phyloP scores from a whole-genome alignment of 106 monocot species.

The Apostasia shenzhenica region DNA sequence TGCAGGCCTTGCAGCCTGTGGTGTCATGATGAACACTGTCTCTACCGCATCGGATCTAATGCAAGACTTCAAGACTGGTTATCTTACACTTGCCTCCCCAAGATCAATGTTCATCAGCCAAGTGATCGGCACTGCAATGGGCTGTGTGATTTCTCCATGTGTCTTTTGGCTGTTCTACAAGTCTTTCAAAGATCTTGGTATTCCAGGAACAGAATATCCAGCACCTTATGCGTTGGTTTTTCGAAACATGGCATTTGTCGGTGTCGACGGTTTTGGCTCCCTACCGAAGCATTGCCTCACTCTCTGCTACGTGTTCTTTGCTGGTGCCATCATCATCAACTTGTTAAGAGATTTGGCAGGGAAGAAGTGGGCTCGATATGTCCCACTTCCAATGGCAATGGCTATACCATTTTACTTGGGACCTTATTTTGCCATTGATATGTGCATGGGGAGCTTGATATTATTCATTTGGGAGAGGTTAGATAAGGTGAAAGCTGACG shows the following conservation, averaged over 20 bases:
- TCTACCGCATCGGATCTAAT: conserved; percentile 44
- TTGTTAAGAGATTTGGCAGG: conserved; percentile 10
- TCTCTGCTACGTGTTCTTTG: conserved; percentile 22
- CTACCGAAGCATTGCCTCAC: conserved; percentile 24
- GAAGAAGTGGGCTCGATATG: conserved; percentile 10
- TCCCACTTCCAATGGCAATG: conserved; percentile 27
- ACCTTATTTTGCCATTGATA: conserved; percentile 22
- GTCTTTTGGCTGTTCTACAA: conserved; percentile 48
- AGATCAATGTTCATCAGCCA: conserved; percentile 57
- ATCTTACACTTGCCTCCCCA: conserved; percentile 54
- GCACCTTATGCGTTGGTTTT: conserved; percentile 40
- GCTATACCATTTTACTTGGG: conserved; percentile 22
- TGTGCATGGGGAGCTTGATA: conserved; percentile 25
- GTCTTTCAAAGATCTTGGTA: conserved; percentile 27
- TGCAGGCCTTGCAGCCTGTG: conserved; percentile 46
- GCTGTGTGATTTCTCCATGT: conserved; percentile 45
- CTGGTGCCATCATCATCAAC: conserved; percentile 10
- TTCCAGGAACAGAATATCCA: conserved; percentile 11
- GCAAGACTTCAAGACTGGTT: conserved; percentile 55
- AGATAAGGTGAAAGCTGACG: conserved; percentile 12
- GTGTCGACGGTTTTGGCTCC: conserved; percentile 20
- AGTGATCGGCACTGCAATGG: conserved; percentile 53
- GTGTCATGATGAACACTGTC: conserved; percentile 40
- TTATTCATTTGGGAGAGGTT: conserved; percentile 20
- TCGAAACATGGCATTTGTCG: conserved; percentile 39